A percentile compares a stretch with the other conserved stretches of the same genome.
Evolutionary conservation across 1,284 basidiomycete species (phyloP).

Genomic region (Ustilago sp.): DNA sequence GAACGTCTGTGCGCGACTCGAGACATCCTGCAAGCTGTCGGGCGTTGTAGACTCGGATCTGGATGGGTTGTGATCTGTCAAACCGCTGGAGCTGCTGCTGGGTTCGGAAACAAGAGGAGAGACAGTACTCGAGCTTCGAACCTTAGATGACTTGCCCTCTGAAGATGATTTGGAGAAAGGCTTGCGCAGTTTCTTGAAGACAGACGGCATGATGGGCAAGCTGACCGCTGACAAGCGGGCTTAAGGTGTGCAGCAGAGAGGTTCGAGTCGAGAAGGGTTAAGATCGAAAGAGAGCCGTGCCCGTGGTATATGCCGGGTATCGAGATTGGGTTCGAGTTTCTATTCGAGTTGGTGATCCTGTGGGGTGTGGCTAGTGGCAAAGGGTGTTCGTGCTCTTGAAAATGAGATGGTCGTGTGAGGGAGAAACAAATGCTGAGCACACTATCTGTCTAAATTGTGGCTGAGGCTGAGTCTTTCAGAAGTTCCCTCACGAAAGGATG

Average conservation of each 20-base stretch:
- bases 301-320: neutral
- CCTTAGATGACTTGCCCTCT: conserved; percentile 13
- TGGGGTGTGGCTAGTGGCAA: neutral
- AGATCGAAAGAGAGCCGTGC: neutral
- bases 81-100: neutral
- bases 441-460: neutral
- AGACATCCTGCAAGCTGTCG: conserved; percentile 8
- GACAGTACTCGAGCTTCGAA: conserved; percentile 5
- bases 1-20: conserved; percentile 5
- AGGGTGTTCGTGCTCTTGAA: neutral
- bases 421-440: neutral
- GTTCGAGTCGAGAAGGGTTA: neutral
- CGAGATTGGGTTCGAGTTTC: neutral
- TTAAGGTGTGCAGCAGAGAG: neutral
- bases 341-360: neutral
- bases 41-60: conserved; percentile 7
- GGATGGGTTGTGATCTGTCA: neutral
- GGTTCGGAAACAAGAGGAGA: neutral
- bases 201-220: conserved; percentile 26
- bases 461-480: neutral
- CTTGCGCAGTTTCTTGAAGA: conserved; percentile 37
- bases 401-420: neutral
- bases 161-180: conserved; percentile 21
- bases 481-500: neutral
- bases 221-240: neutral